Conservation (phyloP, 208 protist genomes). For the Willaertia magna region DNA sequence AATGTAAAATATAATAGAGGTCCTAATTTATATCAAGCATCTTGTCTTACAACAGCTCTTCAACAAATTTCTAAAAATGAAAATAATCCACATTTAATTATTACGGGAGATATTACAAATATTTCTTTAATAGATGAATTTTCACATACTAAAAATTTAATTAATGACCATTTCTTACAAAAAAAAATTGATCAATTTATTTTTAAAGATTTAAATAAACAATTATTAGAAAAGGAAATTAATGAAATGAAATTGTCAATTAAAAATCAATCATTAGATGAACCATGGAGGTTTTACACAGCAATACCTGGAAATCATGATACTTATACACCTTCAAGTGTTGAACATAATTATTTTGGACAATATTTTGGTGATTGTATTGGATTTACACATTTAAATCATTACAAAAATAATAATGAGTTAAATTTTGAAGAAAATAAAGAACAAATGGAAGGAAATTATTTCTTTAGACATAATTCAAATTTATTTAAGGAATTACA, state of each 20-base stretch:
- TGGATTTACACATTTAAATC: not conserved
- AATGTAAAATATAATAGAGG: conserved; percentile 1
- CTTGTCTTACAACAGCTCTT: not conserved
- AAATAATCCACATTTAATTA: not conserved
- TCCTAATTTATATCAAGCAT: not conserved
- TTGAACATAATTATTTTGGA: not conserved
- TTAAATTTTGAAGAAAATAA: too few species aligned
- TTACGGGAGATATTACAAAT: conserved; percentile 4
- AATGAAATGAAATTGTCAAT: too few species aligned
- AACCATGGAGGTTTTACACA: not conserved
- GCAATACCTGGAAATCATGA: not conserved
- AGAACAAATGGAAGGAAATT: too few species aligned
- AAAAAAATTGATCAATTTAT: not conserved
- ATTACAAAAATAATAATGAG: too few species aligned
- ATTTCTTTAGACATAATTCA: not conserved
- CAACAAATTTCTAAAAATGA: not conserved
- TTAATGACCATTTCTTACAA: not conserved
- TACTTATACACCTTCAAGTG: not conserved
- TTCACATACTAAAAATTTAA: not conserved
- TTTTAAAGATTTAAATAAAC: not conserved
- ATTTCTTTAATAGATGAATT: not conserved
- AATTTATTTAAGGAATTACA: not conserved
- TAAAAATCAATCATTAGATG: too few species aligned
- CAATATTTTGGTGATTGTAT: not conserved
- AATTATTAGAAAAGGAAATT: too few species aligned